These are phyloP conservation scores for Cyathus striatus DNA, from an alignment of 768 basidiomycete species.

Conservation along the genomic window DNA sequence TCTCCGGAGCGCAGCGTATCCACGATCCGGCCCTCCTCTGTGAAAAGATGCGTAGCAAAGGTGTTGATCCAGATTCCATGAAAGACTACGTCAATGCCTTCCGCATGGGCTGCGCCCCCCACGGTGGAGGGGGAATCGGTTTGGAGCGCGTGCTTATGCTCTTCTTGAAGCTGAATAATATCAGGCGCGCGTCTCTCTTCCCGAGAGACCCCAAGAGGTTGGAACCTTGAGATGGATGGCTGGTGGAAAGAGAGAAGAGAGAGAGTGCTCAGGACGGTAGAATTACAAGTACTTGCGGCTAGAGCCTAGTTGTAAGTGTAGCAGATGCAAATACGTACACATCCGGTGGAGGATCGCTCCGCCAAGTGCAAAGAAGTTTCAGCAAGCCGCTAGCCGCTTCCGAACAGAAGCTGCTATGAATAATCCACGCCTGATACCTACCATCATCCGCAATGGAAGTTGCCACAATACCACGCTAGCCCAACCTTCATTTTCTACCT, in stretches of 20 bases:
- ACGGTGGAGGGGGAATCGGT: constrained; percentile 96
- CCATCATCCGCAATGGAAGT: constrained; percentile 22
- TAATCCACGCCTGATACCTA: constrained; percentile 18
- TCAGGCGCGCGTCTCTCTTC: constrained; percentile 89
- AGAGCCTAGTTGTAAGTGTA: background rate
- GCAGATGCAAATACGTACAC: constrained; percentile 4
- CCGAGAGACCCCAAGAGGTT: constrained; percentile 95
- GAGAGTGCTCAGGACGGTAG: too few relatives aligned
- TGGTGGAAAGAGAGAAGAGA: too few relatives aligned
- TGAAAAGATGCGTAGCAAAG: constrained; percentile 81
- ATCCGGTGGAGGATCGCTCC: background rate
- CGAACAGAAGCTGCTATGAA: constrained; percentile 25
- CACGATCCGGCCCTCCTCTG: constrained; percentile 82
- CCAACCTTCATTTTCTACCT: constrained; percentile 11
- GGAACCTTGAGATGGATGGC: constrained; percentile 43
- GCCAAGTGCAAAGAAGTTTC: constrained; percentile 17
- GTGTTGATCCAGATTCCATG: constrained; percentile 91
- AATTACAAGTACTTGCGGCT: too few relatives aligned
- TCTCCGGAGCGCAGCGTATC: constrained; percentile 96
- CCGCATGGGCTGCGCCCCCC: constrained; percentile 90
- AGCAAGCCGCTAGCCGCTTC: constrained; percentile 9
- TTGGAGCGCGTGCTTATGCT: constrained; percentile 96
- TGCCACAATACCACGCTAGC: constrained; percentile 20
- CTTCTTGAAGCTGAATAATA: constrained; percentile 95
- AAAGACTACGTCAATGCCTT: constrained; percentile 91